Conservation (phyloP, 768 basidiomycete species). For the Sistotremastrum niveocremeum region DNA sequence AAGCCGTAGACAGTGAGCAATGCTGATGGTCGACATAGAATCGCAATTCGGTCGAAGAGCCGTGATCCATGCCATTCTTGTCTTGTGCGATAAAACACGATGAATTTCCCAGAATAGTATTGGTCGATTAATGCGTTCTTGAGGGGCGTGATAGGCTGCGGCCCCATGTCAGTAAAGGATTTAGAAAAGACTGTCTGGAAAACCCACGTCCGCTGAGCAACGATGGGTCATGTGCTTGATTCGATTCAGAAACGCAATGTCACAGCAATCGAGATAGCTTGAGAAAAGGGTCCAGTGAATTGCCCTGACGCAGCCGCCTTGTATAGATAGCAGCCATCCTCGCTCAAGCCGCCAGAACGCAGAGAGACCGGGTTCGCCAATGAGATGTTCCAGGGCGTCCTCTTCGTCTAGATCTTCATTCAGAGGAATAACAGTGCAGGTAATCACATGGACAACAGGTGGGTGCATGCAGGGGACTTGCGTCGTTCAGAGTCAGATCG, state of each 20-base stretch:
- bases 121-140: conserved; percentile 12
- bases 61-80: conserved; percentile 13
- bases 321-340: conserved; percentile 13
- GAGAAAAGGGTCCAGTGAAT: conserved; percentile 10
- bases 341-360: conserved; percentile 7
- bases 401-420: conserved; percentile 9
- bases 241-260: background rate
- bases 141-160: conserved; percentile 18
- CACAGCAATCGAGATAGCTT: conserved; percentile 6
- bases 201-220: background rate
- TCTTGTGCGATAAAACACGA: conserved; percentile 16
- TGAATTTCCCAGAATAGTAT: conserved; percentile 11
- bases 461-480: conserved; percentile 6
- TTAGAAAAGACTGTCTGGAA: conserved; percentile 2
- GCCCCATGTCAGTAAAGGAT: background rate
- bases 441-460: conserved; percentile 14
- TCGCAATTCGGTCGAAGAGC: background rate
- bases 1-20: conserved; percentile 12
- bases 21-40: conserved; percentile 5
- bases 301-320: conserved; percentile 4
- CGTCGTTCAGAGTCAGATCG: conserved; percentile 6
- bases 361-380: conserved; percentile 12
- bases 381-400: conserved; percentile 10
- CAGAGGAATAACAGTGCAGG: conserved; percentile 16
- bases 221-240: background rate